Conservation (phyloP, 805 yeast species). For the Candida namnaoensis region DNA sequence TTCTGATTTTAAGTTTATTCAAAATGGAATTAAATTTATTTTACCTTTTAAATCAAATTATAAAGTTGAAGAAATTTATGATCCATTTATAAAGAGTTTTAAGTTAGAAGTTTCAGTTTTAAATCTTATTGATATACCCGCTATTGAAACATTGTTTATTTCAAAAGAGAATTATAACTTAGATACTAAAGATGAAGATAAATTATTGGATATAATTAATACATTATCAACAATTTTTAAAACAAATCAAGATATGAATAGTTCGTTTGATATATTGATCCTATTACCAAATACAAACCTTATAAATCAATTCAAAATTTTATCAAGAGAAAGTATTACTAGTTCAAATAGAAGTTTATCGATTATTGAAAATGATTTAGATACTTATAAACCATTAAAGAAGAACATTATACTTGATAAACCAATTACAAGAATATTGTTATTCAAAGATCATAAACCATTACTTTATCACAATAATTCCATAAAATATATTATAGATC, state of each 20-base stretch:
- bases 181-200: too few relatives aligned
- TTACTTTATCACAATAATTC: neutral
- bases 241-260: neutral
- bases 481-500: neutral
- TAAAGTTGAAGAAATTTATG: neutral
- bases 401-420: too few relatives aligned
- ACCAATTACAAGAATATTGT: too few relatives aligned
- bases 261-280: neutral
- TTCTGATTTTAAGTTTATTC: neutral
- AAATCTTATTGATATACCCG: neutral
- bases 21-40: neutral
- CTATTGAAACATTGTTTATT: neutral
- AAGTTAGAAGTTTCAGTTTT: neutral
- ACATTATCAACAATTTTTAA: neutral
- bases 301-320: neutral
- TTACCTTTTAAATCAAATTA: constrained; percentile 1
- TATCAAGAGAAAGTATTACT: neutral
- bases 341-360: too few relatives aligned
- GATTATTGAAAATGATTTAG: too few relatives aligned
- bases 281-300: neutral
- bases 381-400: too few relatives aligned
- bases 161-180: too few relatives aligned
- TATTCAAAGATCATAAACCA: too few relatives aligned
- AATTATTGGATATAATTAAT: too few relatives aligned
- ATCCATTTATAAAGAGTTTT: neutral